These are phyloP conservation scores for Drechslerella coelobrocha DNA, from an alignment of 2,329 filamentous ascomycete genomes.

Conservation along the genomic window DNA sequence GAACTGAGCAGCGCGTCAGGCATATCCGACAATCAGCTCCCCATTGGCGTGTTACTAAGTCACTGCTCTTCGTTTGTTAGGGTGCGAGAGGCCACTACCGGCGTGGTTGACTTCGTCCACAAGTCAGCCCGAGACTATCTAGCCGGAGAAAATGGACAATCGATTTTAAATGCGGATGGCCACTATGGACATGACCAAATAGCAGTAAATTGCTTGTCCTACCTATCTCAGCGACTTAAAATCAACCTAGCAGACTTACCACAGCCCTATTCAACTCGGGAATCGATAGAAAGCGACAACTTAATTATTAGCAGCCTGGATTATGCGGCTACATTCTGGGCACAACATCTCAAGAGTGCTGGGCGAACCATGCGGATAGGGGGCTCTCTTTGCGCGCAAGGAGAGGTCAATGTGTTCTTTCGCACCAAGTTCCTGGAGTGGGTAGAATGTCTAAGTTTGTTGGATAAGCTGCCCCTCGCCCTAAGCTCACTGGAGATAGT, in stretches of 20 bases:
- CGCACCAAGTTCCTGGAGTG: slow-evolving; percentile 54
- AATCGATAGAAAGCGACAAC: slow-evolving; percentile 35
- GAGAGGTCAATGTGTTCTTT: slow-evolving; percentile 52
- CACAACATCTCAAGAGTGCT: slow-evolving; percentile 51
- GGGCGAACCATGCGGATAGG: slow-evolving; percentile 31
- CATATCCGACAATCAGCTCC: slow-evolving; percentile 30
- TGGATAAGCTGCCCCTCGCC: slow-evolving; percentile 51
- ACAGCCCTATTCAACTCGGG: slow-evolving; percentile 52
- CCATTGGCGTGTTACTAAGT: slow-evolving; percentile 44
- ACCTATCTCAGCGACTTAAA: slow-evolving; percentile 53
- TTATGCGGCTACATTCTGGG: slow-evolving; percentile 55
- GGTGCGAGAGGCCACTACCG: slow-evolving; percentile 42
- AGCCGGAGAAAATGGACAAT: slow-evolving; percentile 42
- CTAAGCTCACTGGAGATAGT: slow-evolving; percentile 50
- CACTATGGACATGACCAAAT: slow-evolving; percentile 50
- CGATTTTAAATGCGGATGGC: slow-evolving; percentile 51
- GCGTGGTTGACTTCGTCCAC: slow-evolving; percentile 55
- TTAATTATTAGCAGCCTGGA: slow-evolving; percentile 41
- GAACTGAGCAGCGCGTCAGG: slow-evolving; percentile 54
- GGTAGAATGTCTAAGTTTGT: slow-evolving; percentile 55
- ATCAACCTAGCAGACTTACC: slow-evolving; percentile 53
- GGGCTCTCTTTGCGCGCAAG: slow-evolving; percentile 18
- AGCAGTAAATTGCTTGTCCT: slow-evolving; percentile 52
- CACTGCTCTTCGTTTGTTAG: slow-evolving; percentile 55
- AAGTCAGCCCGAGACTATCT: slow-evolving; percentile 56